Base-by-base conservation (phyloP, 129 eudicot genomes). In the Solidago caesia region DNA sequence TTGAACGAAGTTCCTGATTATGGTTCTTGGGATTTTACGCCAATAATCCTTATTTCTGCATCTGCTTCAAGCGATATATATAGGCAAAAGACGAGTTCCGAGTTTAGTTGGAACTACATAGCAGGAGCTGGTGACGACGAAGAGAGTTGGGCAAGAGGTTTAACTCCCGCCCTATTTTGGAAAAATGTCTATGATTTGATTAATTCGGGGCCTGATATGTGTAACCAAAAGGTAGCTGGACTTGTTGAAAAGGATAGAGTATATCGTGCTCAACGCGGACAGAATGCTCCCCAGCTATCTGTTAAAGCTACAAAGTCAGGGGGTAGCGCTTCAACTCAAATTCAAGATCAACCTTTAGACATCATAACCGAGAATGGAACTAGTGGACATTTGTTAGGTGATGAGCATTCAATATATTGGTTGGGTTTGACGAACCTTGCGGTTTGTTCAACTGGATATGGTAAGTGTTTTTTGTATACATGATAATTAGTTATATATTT, bases 81-180 rank as follows among this genome's bases (percentile, higher is more conserved):
- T 68, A 85, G 81, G 48, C 87, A 88, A 64, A 84, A 83, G 57
- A 89, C 82, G 21, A 91, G 87, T 75, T 91, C 97, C 2, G 90
- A 91, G 74, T 95, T 88, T 70, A 95, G 99, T 77, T 95, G 97
- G 97, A 91, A 82, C 45, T 95, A 95, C 68, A 95, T 91, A 58
- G 76, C 97, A 44, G 99, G 99, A 74, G 97, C 97, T 55, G 99
- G 99, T 63, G 99, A 95, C 56, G 97, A 95, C 77, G 99, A 95
- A 81, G 99, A 95, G 80, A 95, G 97, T 77, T 95, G 99, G 99
- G 88, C 99, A 5, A 81, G 99, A 76, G 93, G 97, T 56, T 83
- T 91, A 77, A 75, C 94, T 33, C 99, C 97, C 21, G 7, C 14
- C 43, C 86, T 95, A 46, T 95, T 95, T 80, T 95, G 99, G 99